A percentile compares a stretch with the other conserved stretches of the same genome.
Conservation (phyloP, 768 basidiomycete species). For the Tylopilus sp. region DNA sequence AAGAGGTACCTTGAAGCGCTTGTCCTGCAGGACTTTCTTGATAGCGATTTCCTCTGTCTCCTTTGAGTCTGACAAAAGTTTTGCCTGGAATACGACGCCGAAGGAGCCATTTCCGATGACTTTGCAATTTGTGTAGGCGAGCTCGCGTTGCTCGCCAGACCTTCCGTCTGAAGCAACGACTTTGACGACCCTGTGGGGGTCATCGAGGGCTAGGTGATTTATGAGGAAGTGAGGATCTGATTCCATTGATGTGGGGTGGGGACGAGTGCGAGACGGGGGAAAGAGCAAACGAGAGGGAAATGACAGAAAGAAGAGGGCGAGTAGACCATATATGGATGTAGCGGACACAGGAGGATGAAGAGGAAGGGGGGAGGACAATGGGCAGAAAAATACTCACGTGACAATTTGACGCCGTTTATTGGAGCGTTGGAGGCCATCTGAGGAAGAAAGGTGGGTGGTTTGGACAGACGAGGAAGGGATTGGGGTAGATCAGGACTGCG, state of each 20-base stretch:
- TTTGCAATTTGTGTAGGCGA: conserved; percentile 96
- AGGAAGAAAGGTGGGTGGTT: conserved; percentile 5
- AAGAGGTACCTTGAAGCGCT: conserved; percentile 93
- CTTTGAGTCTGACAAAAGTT: conserved; percentile 64
- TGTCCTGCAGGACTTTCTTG: conserved; percentile 99
- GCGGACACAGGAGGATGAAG: conserved; percentile 13
- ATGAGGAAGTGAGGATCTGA: conserved; percentile 23
- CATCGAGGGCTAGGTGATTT: conserved; percentile 70
- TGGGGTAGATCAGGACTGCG: conserved; percentile 10
- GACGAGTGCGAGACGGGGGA: conserved; percentile 30
- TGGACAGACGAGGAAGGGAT: neutral
- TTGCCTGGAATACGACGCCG: conserved; percentile 97
- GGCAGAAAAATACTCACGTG: conserved; percentile 52
- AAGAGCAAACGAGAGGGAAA: conserved; percentile 34
- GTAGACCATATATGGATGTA: conserved; percentile 29
- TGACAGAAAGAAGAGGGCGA: conserved; percentile 23
- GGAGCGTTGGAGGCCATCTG: conserved; percentile 74
- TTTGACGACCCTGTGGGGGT: conserved; percentile 94
- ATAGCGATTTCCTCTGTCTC: conserved; percentile 90
- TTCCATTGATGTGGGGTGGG: conserved; percentile 21
- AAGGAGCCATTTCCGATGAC: conserved; percentile 99
- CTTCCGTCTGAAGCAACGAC: conserved; percentile 96
- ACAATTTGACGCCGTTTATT: conserved; percentile 86
- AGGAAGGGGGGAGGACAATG: conserved; percentile 13
- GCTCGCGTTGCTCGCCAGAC: conserved; percentile 79